Evolutionary conservation across 2,329 filamentous ascomycete species (phyloP), one percentile per base, ranked within the genome.

Genomic region (Akanthomyces muscarius): DNA sequence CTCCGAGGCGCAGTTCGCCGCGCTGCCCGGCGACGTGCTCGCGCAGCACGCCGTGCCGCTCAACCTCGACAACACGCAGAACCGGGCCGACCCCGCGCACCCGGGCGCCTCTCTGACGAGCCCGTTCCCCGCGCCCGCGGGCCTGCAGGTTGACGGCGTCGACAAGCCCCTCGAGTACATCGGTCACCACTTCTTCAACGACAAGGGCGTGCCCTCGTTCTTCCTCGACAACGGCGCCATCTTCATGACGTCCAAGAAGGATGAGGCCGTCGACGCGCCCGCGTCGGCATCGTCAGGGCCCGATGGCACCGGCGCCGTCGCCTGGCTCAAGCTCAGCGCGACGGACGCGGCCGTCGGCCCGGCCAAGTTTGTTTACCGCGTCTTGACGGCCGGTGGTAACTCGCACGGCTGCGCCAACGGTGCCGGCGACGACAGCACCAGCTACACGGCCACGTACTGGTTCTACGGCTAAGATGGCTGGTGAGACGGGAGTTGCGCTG

Each of bases 151-250:
- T 60, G 65, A 69, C 11, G 69, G 80, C 41, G 63, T 72, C 71
- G 30, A 41, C 41, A 2, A n/a, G 59, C 66, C 70, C 2, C 64
- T 83, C 6, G 73, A 75, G 55, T 80, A 81, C 68, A 71, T 87
- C 16, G 89, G 89, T 36, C 81, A 85, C 68, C 89, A 92, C 79
- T 89, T 80, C 81, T 91, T 91, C 79, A 82, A 82, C 73, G 65
- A 66, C 53, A 66, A 70, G 51, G 75, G 80, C 65, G 74, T 77
- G 0, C 89, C 89, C 1, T 85, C 80, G 14, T 91, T 91, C 71
- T 78, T 84, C 64, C 77, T 90, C 44, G 71, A 74, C 57, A 71
- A 69, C 7, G 70, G 73, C 45, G 69, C 71, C 42, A 70, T 74
- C 36, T 73, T 77, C 68, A 72, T 78, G 70, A 73, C 81, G 67